Conservation (phyloP, 495 filamentous ascomycete genomes). For the Penicillium simplicissimum region DNA sequence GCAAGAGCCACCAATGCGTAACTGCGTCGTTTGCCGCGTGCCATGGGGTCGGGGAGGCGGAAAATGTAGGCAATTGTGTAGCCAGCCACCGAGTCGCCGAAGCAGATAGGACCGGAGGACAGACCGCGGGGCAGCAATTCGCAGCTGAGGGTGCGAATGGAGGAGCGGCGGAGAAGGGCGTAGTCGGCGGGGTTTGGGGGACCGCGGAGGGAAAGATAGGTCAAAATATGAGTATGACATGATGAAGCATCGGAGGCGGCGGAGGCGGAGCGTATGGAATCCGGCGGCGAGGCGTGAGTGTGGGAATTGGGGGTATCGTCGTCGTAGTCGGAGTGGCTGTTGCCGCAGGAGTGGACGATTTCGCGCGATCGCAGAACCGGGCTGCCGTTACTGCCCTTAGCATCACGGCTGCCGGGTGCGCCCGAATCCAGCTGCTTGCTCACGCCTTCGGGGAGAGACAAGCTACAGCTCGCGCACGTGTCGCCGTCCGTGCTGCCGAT, state of each 20-base stretch:
- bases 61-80: conserved; percentile 95
- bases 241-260: conserved; percentile 45
- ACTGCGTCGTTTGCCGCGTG: conserved; percentile 79
- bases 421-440: conserved; percentile 56
- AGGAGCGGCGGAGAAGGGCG: conserved; percentile 80
- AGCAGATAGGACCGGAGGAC: conserved; percentile 78
- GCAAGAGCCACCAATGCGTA: conserved; percentile 86
- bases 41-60: conserved; percentile 82
- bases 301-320: conserved; percentile 41
- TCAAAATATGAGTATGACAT: conserved; percentile 76
- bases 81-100: conserved; percentile 77
- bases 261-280: conserved; percentile 48
- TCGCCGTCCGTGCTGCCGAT: conserved; percentile 44
- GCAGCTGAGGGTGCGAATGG: conserved; percentile 80
- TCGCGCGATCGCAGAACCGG: conserved; percentile 59
- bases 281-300: conserved; percentile 42
- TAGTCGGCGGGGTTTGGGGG: conserved; percentile 75
- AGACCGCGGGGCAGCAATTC: conserved; percentile 79
- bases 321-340: conserved; percentile 41
- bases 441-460: conserved; percentile 55
- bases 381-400: conserved; percentile 52
- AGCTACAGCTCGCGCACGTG: conserved; percentile 60
- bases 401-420: conserved; percentile 52
- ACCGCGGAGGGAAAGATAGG: conserved; percentile 83
- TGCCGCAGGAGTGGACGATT: conserved; percentile 48